A percentile compares a stretch with the other conserved stretches of the same genome.
These are phyloP conservation scores for Hibiscus trionum DNA, from an alignment of 345 rosid genomes.

Conservation along the genomic window DNA sequence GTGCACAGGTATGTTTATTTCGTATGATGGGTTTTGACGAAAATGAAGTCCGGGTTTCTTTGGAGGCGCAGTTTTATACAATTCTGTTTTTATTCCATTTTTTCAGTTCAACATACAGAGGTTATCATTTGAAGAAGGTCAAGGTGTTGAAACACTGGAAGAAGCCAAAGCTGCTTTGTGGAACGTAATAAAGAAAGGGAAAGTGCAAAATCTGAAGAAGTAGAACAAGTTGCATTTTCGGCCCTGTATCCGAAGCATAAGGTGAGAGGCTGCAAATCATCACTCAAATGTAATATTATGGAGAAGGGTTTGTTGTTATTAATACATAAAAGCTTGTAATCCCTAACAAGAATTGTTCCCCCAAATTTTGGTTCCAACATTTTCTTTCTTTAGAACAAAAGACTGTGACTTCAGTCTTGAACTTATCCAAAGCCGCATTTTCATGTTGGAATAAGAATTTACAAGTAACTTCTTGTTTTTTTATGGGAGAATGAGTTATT, in stretches of 20 bases:
- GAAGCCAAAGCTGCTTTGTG: conserved; percentile 81
- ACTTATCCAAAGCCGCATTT: no score
- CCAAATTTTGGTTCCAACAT: not conserved
- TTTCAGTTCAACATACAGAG: conserved; percentile 82
- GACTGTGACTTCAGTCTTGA: no score
- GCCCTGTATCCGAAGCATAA: not conserved
- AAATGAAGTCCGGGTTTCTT: not conserved
- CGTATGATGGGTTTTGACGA: not conserved
- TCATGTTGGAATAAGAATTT: no score
- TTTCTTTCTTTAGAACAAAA: no score
- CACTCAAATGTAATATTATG: not conserved
- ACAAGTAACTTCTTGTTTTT: no score
- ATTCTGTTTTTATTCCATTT: not conserved
- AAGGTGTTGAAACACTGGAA: conserved; percentile 64
- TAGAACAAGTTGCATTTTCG: conserved; percentile 4
- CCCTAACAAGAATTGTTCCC: not conserved
- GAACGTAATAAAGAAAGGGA: conserved; percentile 63
- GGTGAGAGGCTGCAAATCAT: not conserved
- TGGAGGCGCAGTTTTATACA: not conserved
- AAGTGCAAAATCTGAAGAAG: conserved; percentile 41
- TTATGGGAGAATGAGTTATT: no score
- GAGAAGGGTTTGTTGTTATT: not conserved
- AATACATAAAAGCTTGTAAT: not conserved
- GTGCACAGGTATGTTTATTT: conserved; percentile 64
- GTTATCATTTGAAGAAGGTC: conserved; percentile 71